phyloP scores from a whole-genome alignment of 1,284 basidiomycete genomes.

The Ustilago crameri region DNA sequence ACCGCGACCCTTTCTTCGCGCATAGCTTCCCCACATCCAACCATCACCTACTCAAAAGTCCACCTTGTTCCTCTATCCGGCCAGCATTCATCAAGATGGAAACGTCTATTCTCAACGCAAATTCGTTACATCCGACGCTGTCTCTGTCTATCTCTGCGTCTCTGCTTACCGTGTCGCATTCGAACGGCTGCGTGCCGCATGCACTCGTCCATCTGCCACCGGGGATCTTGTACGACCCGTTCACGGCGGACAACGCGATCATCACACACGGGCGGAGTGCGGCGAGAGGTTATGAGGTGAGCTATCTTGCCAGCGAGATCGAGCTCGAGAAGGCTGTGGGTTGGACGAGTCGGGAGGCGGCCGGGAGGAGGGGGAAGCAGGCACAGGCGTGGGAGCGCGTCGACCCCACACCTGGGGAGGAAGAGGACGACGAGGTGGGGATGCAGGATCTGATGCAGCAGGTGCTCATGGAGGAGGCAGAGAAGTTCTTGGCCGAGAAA shows the following conservation, averaged over 20 bases:
- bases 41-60: too few species aligned
- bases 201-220: constrained; percentile 28
- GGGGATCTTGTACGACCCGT: constrained; percentile 40
- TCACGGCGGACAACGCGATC: constrained; percentile 11
- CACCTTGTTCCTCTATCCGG: too few species aligned
- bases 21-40: too few species aligned
- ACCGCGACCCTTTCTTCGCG: too few species aligned
- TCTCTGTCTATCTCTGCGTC: not conserved
- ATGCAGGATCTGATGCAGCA: constrained; percentile 6
- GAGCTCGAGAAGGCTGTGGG: constrained; percentile 33
- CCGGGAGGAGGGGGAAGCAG: not conserved
- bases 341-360: constrained; percentile 1
- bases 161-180: not conserved
- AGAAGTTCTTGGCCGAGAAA: not conserved
- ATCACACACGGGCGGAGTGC: constrained; percentile 4
- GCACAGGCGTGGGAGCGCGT: constrained; percentile 13
- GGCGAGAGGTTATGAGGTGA: not conserved
- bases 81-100: too few species aligned
- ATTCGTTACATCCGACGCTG: constrained; percentile 21
- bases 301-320: not conserved
- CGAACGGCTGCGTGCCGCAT: constrained; percentile 6
- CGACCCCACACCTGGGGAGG: not conserved
- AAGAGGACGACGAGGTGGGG: constrained; percentile 1
- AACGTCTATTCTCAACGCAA: not conserved
- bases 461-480: not conserved